Conservation (phyloP, 2,329 filamentous ascomycete species). For the Neopestalotiopsis clavispora region DNA sequence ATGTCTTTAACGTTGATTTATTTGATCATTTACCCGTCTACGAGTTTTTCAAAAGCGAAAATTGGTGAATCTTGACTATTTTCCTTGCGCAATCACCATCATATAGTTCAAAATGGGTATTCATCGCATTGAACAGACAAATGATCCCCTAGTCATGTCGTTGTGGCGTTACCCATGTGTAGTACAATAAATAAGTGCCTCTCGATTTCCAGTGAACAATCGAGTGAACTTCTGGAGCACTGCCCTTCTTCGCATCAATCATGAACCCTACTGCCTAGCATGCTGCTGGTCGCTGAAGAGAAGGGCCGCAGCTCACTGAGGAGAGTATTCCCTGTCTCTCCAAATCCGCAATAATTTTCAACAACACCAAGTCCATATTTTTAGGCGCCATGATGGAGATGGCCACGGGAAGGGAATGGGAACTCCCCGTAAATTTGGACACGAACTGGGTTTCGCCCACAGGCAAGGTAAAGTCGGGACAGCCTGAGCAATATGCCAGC, state of each 20-base stretch:
- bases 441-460: slow-evolving; percentile 23
- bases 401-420: slow-evolving; percentile 23
- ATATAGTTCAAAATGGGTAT: too few relatives aligned
- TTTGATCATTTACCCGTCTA: neutral
- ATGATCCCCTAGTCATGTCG: too few relatives aligned
- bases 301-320: neutral
- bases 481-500: slow-evolving; percentile 26
- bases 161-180: too few relatives aligned
- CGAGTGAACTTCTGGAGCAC: too few relatives aligned
- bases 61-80: too few relatives aligned
- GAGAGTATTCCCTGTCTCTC: slow-evolving; percentile 5
- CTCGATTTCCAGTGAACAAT: too few relatives aligned
- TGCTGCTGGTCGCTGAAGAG: neutral
- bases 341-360: slow-evolving; percentile 20
- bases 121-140: too few relatives aligned
- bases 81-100: too few relatives aligned
- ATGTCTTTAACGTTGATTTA: neutral
- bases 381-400: slow-evolving; percentile 23
- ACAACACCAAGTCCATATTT: slow-evolving; percentile 18
- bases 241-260: too few relatives aligned
- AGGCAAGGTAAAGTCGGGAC: slow-evolving; percentile 25
- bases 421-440: slow-evolving; percentile 20
- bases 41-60: neutral
- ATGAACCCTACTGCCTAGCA: too few relatives aligned
- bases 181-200: too few relatives aligned